Evolutionary conservation across 495 filamentous ascomycete species (phyloP), one percentile per base, ranked within the genome.

Genomic region (Physcia stellaris): DNA sequence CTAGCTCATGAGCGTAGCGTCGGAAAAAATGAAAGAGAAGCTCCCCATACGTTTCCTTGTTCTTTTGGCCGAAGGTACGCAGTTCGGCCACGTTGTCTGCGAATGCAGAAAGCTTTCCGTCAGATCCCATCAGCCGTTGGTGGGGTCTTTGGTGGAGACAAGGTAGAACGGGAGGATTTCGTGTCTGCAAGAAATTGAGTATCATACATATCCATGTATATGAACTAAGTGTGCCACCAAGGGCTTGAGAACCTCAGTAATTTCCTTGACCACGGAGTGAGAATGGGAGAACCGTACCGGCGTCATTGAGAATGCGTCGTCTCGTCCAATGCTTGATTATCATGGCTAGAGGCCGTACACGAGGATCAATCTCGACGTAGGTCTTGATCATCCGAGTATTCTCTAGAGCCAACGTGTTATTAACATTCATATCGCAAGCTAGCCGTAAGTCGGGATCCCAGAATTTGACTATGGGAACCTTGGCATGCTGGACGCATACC

Each of bases 151-250:
- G 77, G 48, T 95, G 92, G 7, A 98, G 70, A 19, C 83, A 77
- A 5, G 90, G 90, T 16, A 98, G 61, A 30, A 98, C 71, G 0
- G 87, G 87, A 30, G 88, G 86, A 42, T 85, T 68, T 49, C 90
- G 75, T 22, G 83, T 80, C 58, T 98, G 90, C 23, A 98, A 69
- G 55, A 96, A 98, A 43, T 86, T 90, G 49, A 98, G 79, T 46
- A 96, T 94, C 73, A 96, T 75, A 63, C 90, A 96, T 55, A 94
- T 95, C 90, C 90, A 98, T n/a, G 90, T 94, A 52, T 98, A 98
- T 7, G 92, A 96, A 57, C 90, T 95, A 18, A 98, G 64, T 5
- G 90, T 98, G 30, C 86, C 92, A 40, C 92, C 90, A 50, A 87
- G 76, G 26, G 81, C 88, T 93, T n/a, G n/a, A n/a, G n/a, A n/a